These are phyloP conservation scores for Hemerocallis citrina DNA, from an alignment of 106 monocot species.

Conservation along the genomic window DNA sequence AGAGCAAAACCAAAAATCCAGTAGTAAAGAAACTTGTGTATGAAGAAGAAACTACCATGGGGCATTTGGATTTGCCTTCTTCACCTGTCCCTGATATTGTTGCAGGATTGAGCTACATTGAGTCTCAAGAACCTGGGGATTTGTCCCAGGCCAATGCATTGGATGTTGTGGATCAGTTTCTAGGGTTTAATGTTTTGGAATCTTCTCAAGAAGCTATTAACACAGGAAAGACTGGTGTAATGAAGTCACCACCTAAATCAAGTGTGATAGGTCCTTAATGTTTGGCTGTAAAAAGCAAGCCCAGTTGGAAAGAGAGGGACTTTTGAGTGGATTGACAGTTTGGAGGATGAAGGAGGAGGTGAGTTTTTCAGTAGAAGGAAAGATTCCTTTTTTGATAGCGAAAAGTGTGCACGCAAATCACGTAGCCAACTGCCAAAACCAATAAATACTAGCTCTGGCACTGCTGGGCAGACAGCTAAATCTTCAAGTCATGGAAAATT, in stretches of 20 bases:
- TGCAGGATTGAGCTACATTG: constrained; percentile 63
- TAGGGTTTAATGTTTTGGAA: constrained; percentile 37
- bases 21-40: constrained; percentile 37
- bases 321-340: constrained; percentile 76
- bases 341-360: constrained; percentile 90
- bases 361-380: constrained; percentile 64
- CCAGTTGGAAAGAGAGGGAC: constrained; percentile 29
- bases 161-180: constrained; percentile 61
- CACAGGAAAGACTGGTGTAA: constrained; percentile 6
- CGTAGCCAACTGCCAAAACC: constrained; percentile 23
- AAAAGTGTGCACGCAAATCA: constrained; percentile 16
- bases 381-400: constrained; percentile 29
- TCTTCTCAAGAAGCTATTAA: constrained; percentile 34
- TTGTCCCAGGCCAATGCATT: constrained; percentile 84
- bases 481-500: constrained; percentile 8
- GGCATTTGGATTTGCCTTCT: neutral
- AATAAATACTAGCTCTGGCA: neutral
- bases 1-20: constrained; percentile 8
- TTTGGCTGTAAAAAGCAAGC: constrained; percentile 36
- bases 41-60: constrained; percentile 23
- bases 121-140: constrained; percentile 77
- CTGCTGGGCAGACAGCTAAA: neutral
- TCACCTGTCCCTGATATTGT: constrained; percentile 6
- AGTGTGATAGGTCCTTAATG: constrained; percentile 30
- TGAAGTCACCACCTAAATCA: constrained; percentile 30